These are phyloP conservation scores for Paecilomyces fulvus DNA, from an alignment of 2,329 filamentous ascomycete species.

Conservation along the genomic window DNA sequence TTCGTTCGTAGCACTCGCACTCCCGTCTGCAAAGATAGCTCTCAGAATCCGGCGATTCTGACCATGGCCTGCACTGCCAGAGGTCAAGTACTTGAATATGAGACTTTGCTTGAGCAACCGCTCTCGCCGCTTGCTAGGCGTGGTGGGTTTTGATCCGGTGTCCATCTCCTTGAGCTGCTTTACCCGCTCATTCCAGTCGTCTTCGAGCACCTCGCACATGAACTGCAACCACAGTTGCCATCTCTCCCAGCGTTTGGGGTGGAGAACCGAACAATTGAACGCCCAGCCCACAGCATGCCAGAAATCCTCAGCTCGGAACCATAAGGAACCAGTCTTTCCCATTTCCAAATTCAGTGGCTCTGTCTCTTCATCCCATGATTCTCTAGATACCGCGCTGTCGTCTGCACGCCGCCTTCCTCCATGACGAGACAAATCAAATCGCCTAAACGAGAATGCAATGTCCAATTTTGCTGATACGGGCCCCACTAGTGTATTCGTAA, in stretches of 20 bases:
- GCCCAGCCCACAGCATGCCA: conserved; percentile 88
- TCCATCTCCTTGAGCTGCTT: conserved; percentile 8
- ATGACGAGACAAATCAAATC: conserved; percentile 25
- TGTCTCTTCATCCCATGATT: conserved; percentile 34
- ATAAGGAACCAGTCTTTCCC: conserved; percentile 59
- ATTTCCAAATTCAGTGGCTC: conserved; percentile 51
- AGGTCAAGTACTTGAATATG: conserved; percentile 35
- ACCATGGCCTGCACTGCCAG: conserved; percentile 20
- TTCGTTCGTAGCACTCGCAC: conserved; percentile 26
- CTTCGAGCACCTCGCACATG: conserved; percentile 45
- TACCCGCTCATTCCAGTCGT: conserved; percentile 34
- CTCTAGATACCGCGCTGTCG: conserved; percentile 5
- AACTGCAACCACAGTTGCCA: conserved; percentile 76
- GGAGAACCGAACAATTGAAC: conserved; percentile 73
- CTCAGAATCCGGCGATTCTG: conserved; percentile 35
- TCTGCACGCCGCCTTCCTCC: conserved; percentile 20
- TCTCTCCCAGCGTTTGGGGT: conserved; percentile 67
- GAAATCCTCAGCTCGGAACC: conserved; percentile 71
- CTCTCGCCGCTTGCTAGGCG: conserved; percentile 5
- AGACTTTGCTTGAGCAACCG: conserved; percentile 29
- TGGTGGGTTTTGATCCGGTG: not conserved
- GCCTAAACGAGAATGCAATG: conserved; percentile 63
- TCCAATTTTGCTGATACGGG: conserved; percentile 61
- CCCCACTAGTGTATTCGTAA: conserved; percentile 56
- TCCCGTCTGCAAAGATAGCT: conserved; percentile 41